phyloP scores from a whole-genome alignment of 805 yeast genomes.

The Lipomyces sp. region DNA sequence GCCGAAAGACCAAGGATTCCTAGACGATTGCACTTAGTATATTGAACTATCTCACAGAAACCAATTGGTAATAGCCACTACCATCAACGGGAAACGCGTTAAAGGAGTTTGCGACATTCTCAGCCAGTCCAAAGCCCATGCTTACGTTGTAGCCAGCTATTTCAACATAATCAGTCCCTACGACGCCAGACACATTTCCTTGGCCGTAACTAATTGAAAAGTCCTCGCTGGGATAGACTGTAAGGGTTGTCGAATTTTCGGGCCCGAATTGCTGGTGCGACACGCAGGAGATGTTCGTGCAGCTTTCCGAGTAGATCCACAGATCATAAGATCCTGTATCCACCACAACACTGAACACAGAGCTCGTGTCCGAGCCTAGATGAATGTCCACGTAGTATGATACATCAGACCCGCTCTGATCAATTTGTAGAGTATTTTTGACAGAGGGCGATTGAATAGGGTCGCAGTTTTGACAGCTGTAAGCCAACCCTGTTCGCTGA shows the following conservation, averaged over 20 bases:
- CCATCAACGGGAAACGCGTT: constrained; percentile 58
- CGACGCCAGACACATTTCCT: constrained; percentile 58
- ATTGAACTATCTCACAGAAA: no score
- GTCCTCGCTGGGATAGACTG: constrained; percentile 37
- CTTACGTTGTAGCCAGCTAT: constrained; percentile 48
- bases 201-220: constrained; percentile 60
- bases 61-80: neutral
- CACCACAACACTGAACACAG: constrained; percentile 56
- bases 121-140: constrained; percentile 59
- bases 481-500: neutral
- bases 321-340: constrained; percentile 70
- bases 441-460: neutral
- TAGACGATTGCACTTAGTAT: neutral
- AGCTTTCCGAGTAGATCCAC: constrained; percentile 63
- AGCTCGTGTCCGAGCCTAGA: constrained; percentile 38
- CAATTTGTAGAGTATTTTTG: constrained; percentile 26
- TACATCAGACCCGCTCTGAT: constrained; percentile 41
- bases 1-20: constrained; percentile 65
- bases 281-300: constrained; percentile 55
- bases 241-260: constrained; percentile 28
- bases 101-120: constrained; percentile 58
- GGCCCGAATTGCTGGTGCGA: constrained; percentile 35
- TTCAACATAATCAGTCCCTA: constrained; percentile 49
- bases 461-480: neutral
- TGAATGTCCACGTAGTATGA: constrained; percentile 41